A percentile compares a stretch with the other conserved stretches of the same genome.
Evolutionary conservation across 2,329 filamentous ascomycete genomes (phyloP).

Genomic region (Annulohypoxylon truncatum): DNA sequence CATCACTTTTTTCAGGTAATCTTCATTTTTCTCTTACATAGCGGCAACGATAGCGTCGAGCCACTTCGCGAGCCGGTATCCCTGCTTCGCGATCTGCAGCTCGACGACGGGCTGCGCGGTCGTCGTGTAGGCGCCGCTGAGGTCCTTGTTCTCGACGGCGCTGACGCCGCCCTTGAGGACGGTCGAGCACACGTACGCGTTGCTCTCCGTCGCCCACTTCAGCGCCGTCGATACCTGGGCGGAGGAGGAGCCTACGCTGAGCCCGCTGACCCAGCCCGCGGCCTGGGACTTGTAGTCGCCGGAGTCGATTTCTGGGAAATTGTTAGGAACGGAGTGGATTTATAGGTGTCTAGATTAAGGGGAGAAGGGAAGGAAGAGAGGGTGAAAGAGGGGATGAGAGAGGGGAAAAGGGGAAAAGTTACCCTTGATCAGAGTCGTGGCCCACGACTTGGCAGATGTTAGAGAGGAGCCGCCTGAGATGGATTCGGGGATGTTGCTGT

Average conservation of each 20-base stretch:
- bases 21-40: conserved; percentile 4
- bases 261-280: conserved; percentile 52
- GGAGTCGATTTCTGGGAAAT: conserved; percentile 50
- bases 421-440: conserved; percentile 51
- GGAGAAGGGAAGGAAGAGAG: not conserved
- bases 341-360: not conserved
- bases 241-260: conserved; percentile 50
- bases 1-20: not conserved
- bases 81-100: conserved; percentile 59
- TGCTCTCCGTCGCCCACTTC: conserved; percentile 57
- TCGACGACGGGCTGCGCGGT: conserved; percentile 54
- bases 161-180: conserved; percentile 54
- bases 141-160: conserved; percentile 55
- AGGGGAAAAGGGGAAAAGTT: not conserved
- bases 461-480: conserved; percentile 53
- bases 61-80: conserved; percentile 54
- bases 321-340: too few species aligned
- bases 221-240: conserved; percentile 47
- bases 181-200: conserved; percentile 57
- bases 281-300: conserved; percentile 53
- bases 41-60: conserved; percentile 51
- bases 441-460: conserved; percentile 55
- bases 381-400: too few species aligned
- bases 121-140: conserved; percentile 56
- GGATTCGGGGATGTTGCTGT: conserved; percentile 66